Evolutionary conservation across 2,329 filamentous ascomycete genomes (phyloP).

Genomic region (Fulvia fulva): DNA sequence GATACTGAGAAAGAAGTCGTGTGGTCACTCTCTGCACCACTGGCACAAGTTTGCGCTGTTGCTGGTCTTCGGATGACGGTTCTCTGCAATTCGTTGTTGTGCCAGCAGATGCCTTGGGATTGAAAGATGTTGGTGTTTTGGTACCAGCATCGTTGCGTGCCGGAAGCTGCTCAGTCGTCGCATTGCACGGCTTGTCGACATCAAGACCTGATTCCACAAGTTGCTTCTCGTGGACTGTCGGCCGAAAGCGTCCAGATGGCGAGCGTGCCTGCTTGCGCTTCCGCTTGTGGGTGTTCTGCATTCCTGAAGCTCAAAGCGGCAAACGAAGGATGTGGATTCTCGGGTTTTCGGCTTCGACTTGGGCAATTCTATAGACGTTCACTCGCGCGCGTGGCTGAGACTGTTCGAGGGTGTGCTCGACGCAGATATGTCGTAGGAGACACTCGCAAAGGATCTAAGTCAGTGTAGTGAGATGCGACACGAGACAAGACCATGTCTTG

Average conservation of each 20-base stretch:
- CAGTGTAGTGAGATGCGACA: background rate
- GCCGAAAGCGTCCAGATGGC: background rate
- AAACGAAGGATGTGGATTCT: too few relatives aligned
- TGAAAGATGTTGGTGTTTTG: background rate
- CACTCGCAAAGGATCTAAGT: background rate
- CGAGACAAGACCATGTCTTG: background rate
- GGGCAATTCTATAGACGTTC: too few relatives aligned
- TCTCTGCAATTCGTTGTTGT: background rate
- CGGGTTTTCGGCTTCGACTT: too few relatives aligned
- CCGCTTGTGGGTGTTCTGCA: slow-evolving; percentile 1
- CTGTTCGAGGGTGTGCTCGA: background rate
- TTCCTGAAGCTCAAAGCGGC: slow-evolving; percentile 3
- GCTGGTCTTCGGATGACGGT: background rate
- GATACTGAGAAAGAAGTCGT: background rate
- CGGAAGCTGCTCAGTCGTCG: background rate
- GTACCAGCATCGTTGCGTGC: background rate
- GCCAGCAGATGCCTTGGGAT: background rate
- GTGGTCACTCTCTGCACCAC: background rate
- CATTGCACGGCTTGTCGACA: background rate
- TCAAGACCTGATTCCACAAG: background rate
- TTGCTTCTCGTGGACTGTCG: background rate
- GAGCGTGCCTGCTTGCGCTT: background rate
- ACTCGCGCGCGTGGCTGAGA: background rate
- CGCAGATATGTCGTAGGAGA: background rate
- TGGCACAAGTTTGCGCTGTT: background rate